Evolutionary conservation across 108 stramenopile genomes (phyloP).

Genomic region (Pseudonitzschia delicatissima): DNA sequence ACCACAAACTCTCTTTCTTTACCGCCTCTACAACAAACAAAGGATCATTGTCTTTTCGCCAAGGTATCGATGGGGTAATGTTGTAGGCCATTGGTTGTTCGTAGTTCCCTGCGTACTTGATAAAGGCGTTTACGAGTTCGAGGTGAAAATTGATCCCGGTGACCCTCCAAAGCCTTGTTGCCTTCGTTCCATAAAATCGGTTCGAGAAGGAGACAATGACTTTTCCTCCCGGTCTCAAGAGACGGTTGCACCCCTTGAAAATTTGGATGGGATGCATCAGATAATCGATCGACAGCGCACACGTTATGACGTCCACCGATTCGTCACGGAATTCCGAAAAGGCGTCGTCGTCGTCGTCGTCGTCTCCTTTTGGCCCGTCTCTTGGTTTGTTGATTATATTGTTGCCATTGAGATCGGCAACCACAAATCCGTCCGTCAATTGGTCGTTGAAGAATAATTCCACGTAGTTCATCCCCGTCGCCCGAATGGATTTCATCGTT

Average conservation of each 20-base stretch:
- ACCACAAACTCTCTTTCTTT: too few relatives aligned
- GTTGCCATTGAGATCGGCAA: constrained; percentile 83
- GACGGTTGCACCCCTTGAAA: constrained; percentile 81
- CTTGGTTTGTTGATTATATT: constrained; percentile 64
- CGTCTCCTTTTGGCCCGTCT: too few relatives aligned
- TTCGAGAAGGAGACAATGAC: constrained; percentile 92
- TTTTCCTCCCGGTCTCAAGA: constrained; percentile 88
- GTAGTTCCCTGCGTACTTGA: constrained; percentile 61
- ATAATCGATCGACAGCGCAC: constrained; percentile 94
- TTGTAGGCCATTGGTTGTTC: constrained; percentile 61
- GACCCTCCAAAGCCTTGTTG: constrained; percentile 20
- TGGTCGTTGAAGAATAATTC: constrained; percentile 92
- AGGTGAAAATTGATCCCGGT: constrained; percentile 49
- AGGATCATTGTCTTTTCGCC: constrained; percentile 53
- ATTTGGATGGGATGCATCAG: constrained; percentile 86
- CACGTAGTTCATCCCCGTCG: constrained; percentile 85
- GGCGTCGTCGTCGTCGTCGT: too few relatives aligned
- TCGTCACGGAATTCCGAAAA: too few relatives aligned
- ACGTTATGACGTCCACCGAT: constrained; percentile 90
- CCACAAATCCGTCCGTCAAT: constrained; percentile 81
- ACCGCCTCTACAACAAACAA: constrained; percentile 78
- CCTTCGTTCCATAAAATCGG: constrained; percentile 93
- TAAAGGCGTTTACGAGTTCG: constrained; percentile 81
- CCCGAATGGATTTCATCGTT: constrained; percentile 72
- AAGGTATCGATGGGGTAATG: constrained; percentile 67